A percentile compares a stretch with the other conserved stretches of the same genome.
These are phyloP conservation scores for Coccinonectria pachysandricola DNA, from an alignment of 2,329 filamentous ascomycete species.

Conservation along the genomic window DNA sequence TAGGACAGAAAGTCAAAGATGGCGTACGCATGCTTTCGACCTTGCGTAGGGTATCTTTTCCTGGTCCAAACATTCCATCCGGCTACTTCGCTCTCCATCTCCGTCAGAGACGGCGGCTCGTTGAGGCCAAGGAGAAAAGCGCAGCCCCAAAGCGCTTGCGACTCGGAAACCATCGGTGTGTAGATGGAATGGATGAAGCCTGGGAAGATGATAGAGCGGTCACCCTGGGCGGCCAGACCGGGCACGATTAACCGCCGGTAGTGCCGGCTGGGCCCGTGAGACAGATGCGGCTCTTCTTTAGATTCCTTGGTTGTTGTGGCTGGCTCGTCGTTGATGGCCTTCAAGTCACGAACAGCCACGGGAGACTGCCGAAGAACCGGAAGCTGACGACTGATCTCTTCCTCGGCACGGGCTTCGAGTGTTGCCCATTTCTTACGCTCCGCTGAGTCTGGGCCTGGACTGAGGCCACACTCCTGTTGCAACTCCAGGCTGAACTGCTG, in stretches of 20 bases:
- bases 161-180: conserved; percentile 18
- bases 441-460: conserved; percentile 3
- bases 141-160: conserved; percentile 23
- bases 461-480: conserved; percentile 9
- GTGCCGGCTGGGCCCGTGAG: conserved; percentile 12
- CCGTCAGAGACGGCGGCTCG: conserved; percentile 13
- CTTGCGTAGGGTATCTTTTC: conserved; percentile 22
- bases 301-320: too few species aligned
- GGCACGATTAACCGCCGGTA: conserved; percentile 18
- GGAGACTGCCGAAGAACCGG: conserved; percentile 7
- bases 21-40: conserved; percentile 20
- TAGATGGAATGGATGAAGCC: conserved; percentile 21
- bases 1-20: conserved; percentile 26
- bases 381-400: conserved; percentile 9
- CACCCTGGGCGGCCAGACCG: conserved; percentile 15
- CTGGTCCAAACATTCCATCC: conserved; percentile 23
- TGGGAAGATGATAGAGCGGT: conserved; percentile 23
- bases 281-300: too few species aligned
- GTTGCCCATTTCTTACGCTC: conserved; percentile 6
- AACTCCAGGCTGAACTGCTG: conserved; percentile 10
- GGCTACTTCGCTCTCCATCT: conserved; percentile 21
- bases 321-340: too few species aligned
- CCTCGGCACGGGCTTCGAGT: conserved; percentile 9
- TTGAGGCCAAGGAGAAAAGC: conserved; percentile 17
- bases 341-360: neutral